phyloP scores from a whole-genome alignment of 331 rosid genomes.

The Erythrophleum ivorense region DNA sequence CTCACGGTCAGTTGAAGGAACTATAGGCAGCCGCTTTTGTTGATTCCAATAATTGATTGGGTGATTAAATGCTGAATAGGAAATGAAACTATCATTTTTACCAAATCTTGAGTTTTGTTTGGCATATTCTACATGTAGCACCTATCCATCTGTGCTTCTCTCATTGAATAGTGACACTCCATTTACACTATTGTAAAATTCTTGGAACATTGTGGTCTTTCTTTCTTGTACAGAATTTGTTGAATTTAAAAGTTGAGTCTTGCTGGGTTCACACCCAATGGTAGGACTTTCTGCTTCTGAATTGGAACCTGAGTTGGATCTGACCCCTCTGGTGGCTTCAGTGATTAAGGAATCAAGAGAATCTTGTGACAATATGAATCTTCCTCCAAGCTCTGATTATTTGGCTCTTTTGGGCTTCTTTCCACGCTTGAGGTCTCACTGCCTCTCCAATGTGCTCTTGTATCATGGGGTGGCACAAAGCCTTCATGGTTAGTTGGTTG shows the following conservation, averaged over 20 bases:
- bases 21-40: conserved; percentile 46
- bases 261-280: conserved; percentile 44
- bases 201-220: conserved; percentile 51
- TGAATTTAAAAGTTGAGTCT: conserved; percentile 43
- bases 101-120: conserved; percentile 46
- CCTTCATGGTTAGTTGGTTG: conserved; percentile 50
- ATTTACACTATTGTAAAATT: conserved; percentile 58
- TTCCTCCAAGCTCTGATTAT: conserved; percentile 59
- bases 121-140: conserved; percentile 42
- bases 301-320: conserved; percentile 63
- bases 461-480: conserved; percentile 46
- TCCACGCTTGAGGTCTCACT: conserved; percentile 43
- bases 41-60: conserved; percentile 45
- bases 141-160: conserved; percentile 47
- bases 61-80: conserved; percentile 48
- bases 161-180: conserved; percentile 51
- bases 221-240: conserved; percentile 48
- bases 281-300: conserved; percentile 71
- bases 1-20: conserved; percentile 49
- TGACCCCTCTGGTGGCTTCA: conserved; percentile 54
- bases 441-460: conserved; percentile 47
- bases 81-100: conserved; percentile 42
- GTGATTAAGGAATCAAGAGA: conserved; percentile 76
- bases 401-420: conserved; percentile 41
- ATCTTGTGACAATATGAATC: conserved; percentile 79